Conservation (phyloP, 805 yeast genomes). For the Pichia manshurica region DNA sequence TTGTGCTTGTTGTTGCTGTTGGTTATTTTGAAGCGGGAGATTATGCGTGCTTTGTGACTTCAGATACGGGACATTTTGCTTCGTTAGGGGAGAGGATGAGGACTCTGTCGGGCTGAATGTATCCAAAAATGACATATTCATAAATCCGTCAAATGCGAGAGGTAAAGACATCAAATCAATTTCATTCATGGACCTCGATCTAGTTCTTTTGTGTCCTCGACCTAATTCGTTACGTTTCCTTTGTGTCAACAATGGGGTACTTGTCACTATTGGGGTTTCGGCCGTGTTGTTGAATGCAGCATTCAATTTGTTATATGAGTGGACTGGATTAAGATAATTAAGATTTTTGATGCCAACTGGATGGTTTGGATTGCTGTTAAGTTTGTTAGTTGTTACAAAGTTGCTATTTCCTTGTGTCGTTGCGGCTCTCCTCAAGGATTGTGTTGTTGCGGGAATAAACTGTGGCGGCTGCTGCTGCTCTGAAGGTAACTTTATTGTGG, state of each 20-base stretch:
- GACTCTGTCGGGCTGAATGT: conserved; percentile 2
- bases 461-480: not conserved
- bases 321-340: too few species aligned
- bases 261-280: not conserved
- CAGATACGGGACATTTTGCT: not conserved
- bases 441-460: not conserved
- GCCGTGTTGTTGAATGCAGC: not conserved
- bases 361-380: too few species aligned
- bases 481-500: not conserved
- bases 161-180: conserved; percentile 18
- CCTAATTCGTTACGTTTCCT: not conserved
- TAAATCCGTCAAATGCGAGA: not conserved
- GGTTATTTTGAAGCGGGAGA: too few species aligned
- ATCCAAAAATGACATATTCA: conserved; percentile 5
- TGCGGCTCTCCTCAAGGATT: not conserved
- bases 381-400: not conserved
- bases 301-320: not conserved
- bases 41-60: not conserved
- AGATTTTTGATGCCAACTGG: too few species aligned
- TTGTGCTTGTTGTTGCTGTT: not conserved
- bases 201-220: conserved; percentile 31
- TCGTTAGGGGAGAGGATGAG: not conserved
- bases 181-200: conserved; percentile 32
- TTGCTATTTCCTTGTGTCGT: not conserved
- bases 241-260: conserved; percentile 3